A percentile compares a stretch with the other conserved stretches of the same genome.
Evolutionary conservation across 2,329 filamentous ascomycete species (phyloP).

Genomic region (Hortaea sp.): DNA sequence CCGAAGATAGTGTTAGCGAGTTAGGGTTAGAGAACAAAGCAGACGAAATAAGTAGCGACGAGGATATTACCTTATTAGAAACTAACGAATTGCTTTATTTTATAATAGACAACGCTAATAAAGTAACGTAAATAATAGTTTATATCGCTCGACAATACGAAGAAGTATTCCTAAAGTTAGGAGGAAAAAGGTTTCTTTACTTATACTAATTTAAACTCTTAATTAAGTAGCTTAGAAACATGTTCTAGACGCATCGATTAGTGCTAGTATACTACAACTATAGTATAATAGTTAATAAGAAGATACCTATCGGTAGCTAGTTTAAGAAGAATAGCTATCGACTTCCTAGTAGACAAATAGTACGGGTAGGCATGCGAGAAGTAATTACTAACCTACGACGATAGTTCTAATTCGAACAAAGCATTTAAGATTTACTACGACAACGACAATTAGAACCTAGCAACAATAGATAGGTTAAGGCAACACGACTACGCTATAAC

Average conservation of each 20-base stretch:
- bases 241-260: not conserved
- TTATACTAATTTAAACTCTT: slow-evolving; percentile 4
- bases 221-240: not conserved
- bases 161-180: not conserved
- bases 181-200: slow-evolving; percentile 3
- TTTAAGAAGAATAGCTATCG: slow-evolving; percentile 3
- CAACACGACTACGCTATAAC: not conserved
- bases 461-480: not conserved
- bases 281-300: slow-evolving; percentile 1
- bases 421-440: not conserved
- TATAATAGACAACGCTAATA: not conserved
- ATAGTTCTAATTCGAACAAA: not conserved
- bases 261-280: slow-evolving; percentile 1
- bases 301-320: slow-evolving; percentile 4
- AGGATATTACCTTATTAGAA: not conserved
- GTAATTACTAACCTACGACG: not conserved
- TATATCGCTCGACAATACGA: not conserved
- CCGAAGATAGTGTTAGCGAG: not conserved
- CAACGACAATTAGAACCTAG: not conserved
- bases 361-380: not conserved
- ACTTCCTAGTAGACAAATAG: slow-evolving; percentile 1
- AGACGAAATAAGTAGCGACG: not conserved
- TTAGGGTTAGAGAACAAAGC: not conserved
- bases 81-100: not conserved
- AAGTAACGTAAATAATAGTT: not conserved